Base-by-base conservation (phyloP, 805 yeast species). In the Zygosaccharomyces kombuchaensis region DNA sequence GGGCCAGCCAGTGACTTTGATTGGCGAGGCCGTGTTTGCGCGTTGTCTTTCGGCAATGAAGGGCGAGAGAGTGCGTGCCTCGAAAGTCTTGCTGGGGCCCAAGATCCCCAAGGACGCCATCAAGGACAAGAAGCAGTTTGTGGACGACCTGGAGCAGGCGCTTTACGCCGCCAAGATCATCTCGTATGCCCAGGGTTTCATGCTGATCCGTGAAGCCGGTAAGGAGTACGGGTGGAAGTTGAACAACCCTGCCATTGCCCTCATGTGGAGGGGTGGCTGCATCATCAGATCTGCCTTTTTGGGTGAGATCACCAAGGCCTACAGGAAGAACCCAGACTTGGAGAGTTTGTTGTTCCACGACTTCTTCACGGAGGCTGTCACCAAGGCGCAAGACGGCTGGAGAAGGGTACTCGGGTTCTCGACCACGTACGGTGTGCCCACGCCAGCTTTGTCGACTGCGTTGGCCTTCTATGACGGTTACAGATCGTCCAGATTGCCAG, bases 251-350 rank as follows among this genome's bases (percentile, higher is more conserved):
- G 93, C 96, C 50, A 93, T 93, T 63, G 98, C 98, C 60, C 81
- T 93, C 65, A 91, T 91, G 98, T 91, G 99, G 99, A 84, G 99
- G 81, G 99, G 99, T 77, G 99, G 99, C 63, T 91, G 99, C 81
- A 91, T 91, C 73, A 91, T 91, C 75, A 87, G 98, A 81, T 91
- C 99, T 48, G 97, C 91, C 56, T 91, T 91, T 86, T 78, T 91
- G 68, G 97, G 83, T 67, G 97, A 91, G 73, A 91, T 91, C 75
- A 91, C 99, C 58, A 71, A 87, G 69, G 99, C 99, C 58, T 91
- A 84, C 85, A 87, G 93, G 75, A 81, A 84, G 70, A 77, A 84
- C 77, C 95, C 96, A 70, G 84, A 89, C 58, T 77, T 91, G 66
- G 96, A 90, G 78, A 90, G 90, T 84, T 78, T 91, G 75, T 77